Conservation (phyloP, 164 flowering plant species). For the Taxillus chinensis region DNA sequence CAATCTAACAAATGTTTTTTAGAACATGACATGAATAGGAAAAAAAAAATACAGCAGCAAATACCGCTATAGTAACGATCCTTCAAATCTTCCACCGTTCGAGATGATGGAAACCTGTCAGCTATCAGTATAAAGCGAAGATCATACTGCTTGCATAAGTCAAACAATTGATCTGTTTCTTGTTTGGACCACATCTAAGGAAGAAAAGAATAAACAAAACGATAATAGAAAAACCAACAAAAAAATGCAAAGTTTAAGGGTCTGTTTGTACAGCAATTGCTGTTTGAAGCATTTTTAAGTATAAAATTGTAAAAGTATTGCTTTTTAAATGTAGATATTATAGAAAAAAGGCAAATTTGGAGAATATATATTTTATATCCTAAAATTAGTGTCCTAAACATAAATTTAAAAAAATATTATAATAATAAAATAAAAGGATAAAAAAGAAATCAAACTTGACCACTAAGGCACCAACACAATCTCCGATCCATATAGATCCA, state of each 20-base stretch:
- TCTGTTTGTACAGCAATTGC: not conserved
- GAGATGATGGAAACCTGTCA: conserved; percentile 75
- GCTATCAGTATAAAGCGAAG: conserved; percentile 90
- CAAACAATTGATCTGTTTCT: conserved; percentile 92
- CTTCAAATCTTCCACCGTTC: conserved; percentile 83
- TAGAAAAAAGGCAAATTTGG: no score
- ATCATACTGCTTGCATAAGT: conserved; percentile 78
- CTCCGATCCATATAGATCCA: no score
- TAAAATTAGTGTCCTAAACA: no score
- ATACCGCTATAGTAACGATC: conserved; percentile 94
- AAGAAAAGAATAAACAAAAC: not conserved
- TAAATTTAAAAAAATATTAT: no score
- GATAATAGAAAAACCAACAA: no score
- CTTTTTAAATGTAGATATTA: no score
- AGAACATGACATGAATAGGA: not conserved
- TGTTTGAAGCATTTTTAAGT: no score
- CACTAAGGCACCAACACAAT: no score
- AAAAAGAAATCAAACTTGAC: no score
- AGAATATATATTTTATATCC: no score
- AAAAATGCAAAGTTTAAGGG: not conserved
- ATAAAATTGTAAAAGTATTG: no score
- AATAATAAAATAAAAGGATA: no score
- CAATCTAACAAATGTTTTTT: not conserved
- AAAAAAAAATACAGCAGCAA: not conserved
- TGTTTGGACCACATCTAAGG: conserved; percentile 79